phyloP scores from a whole-genome alignment of 2,329 filamentous ascomycete species.

The Penicillium sp. region DNA sequence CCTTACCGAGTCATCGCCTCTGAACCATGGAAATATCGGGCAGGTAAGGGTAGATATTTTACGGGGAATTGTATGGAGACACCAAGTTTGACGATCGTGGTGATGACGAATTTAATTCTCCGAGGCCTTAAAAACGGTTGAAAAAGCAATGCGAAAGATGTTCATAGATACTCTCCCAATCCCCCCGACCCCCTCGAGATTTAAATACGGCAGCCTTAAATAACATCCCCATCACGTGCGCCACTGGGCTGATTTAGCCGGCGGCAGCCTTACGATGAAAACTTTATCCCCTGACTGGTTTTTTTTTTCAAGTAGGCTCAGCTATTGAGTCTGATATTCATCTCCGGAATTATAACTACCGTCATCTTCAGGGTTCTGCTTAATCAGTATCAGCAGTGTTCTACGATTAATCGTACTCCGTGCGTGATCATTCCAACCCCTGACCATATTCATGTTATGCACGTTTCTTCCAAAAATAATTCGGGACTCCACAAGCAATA shows the following conservation, averaged over 20 bases:
- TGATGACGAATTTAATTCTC: too few species aligned
- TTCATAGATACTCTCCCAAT: background rate
- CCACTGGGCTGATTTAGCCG: background rate
- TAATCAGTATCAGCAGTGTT: background rate
- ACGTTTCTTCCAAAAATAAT: slow-evolving; percentile 8
- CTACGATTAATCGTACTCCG: background rate
- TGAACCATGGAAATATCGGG: background rate
- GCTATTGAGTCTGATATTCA: background rate
- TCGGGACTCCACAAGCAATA: background rate
- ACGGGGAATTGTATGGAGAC: too few species aligned
- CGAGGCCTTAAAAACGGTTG: too few species aligned
- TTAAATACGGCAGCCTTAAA: background rate
- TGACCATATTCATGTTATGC: background rate
- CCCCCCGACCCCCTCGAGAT: too few species aligned
- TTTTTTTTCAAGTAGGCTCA: background rate
- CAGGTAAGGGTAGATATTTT: background rate
- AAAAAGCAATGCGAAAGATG: background rate
- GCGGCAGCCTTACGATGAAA: background rate
- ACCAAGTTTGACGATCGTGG: too few species aligned
- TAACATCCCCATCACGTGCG: background rate
- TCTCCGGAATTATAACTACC: background rate
- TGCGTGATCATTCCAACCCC: background rate
- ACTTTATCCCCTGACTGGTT: background rate
- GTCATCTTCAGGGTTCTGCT: background rate
- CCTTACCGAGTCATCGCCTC: too few species aligned